Evolutionary conservation across 495 filamentous ascomycete genomes (phyloP).

Genomic region (Hypoxylon fuscum): DNA sequence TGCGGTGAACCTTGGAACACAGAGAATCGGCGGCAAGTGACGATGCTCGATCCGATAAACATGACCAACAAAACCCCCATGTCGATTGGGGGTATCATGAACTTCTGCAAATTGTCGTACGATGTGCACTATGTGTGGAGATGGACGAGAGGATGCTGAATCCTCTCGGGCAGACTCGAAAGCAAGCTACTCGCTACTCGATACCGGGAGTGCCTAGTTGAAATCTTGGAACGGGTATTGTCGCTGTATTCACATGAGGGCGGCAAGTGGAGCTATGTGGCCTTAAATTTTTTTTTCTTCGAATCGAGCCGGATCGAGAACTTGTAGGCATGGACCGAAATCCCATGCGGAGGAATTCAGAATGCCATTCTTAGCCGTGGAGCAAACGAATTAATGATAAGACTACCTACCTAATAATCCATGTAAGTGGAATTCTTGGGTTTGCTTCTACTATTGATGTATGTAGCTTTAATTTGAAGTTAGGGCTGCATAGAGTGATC

Average conservation of each 20-base stretch:
- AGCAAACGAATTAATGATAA: constrained; percentile 18
- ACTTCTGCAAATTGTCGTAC: constrained; percentile 61
- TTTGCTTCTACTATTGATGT: constrained; percentile 7
- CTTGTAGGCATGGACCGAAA: constrained; percentile 26
- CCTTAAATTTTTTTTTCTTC: constrained; percentile 8
- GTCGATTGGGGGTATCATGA: constrained; percentile 31
- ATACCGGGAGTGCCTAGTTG: constrained; percentile 23
- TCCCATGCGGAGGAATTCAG: constrained; percentile 21
- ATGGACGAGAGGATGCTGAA: constrained; percentile 53
- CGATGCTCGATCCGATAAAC: constrained; percentile 23
- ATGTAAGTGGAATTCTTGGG: constrained; percentile 13
- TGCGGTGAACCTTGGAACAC: constrained; percentile 33
- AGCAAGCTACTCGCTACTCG: constrained; percentile 22
- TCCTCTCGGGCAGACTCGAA: constrained; percentile 32
- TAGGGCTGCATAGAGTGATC: constrained; percentile 19
- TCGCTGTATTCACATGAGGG: constrained; percentile 38
- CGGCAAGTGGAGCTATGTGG: constrained; percentile 32
- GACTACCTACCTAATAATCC: constrained; percentile 7
- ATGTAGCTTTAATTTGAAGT: constrained; percentile 16
- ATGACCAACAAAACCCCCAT: constrained; percentile 37
- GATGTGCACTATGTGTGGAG: constrained; percentile 84
- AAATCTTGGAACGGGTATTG: constrained; percentile 34
- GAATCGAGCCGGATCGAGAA: constrained; percentile 17
- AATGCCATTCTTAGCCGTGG: constrained; percentile 32
- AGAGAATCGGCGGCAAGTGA: constrained; percentile 27